phyloP scores from a whole-genome alignment of 179 eudicot genomes.

The Nepenthes alata region DNA sequence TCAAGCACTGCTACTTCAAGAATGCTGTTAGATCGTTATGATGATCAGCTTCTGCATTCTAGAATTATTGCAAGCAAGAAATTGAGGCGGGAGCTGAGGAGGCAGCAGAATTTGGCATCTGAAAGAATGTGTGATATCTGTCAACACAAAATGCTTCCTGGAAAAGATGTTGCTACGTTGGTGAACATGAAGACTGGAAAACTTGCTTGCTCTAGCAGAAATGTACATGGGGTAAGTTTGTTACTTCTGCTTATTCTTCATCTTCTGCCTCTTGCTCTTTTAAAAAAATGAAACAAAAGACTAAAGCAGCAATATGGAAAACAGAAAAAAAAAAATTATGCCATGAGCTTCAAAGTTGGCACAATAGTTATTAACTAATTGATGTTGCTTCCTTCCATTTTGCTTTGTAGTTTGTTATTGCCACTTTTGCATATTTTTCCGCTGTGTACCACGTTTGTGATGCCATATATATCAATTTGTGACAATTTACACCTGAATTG shows the following conservation, averaged over 20 bases:
- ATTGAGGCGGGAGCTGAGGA: conserved; percentile 51
- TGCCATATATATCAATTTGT: no score
- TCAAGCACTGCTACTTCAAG: conserved; percentile 28
- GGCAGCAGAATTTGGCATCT: conserved; percentile 47
- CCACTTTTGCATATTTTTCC: no score
- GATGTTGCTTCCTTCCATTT: no score
- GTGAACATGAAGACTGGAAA: conserved; percentile 69
- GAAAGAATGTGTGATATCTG: conserved; percentile 79
- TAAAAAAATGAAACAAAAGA: no score
- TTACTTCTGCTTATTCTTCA: neutral
- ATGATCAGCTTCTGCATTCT: conserved; percentile 46
- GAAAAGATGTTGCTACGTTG: conserved; percentile 79
- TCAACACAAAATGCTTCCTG: conserved; percentile 78
- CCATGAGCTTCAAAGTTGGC: neutral
- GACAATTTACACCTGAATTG: no score
- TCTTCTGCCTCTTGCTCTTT: no score
- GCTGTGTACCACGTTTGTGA: no score
- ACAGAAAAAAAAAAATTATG: neutral
- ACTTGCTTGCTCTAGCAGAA: conserved; percentile 79
- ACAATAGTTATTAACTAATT: no score
- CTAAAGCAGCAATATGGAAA: neutral
- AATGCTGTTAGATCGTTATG: conserved; percentile 29
- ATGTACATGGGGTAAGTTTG: conserved; percentile 55
- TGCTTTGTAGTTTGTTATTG: no score
- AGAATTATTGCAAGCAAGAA: conserved; percentile 43